A percentile compares a stretch with the other conserved stretches of the same genome.
Evolutionary conservation across 345 rosid genomes (phyloP).

Genomic region (Salix viminalis): DNA sequence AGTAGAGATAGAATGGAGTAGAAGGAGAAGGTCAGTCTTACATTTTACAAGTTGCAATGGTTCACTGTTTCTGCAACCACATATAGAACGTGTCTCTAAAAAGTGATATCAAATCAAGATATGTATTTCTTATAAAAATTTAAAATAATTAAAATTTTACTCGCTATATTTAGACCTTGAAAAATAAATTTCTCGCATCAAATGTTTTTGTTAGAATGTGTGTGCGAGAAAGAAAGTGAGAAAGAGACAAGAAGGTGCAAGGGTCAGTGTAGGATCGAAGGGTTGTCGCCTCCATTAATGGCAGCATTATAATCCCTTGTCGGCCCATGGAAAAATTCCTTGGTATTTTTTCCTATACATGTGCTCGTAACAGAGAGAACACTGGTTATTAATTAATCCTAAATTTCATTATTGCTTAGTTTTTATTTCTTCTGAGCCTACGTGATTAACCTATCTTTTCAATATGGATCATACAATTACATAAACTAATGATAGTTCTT

Average conservation of each 20-base stretch:
- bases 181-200: no score
- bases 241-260: conserved; percentile 49
- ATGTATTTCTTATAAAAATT: no score
- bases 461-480: conserved; percentile 15
- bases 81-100: background rate
- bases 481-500: conserved; percentile 15
- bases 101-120: no score
- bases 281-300: conserved; percentile 82
- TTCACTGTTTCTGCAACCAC: conserved; percentile 40
- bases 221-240: conserved; percentile 17
- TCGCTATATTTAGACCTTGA: no score
- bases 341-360: background rate
- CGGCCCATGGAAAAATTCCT: conserved; percentile 42
- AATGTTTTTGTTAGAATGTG: background rate
- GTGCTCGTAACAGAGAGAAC: background rate
- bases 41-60: conserved; percentile 37
- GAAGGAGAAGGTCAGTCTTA: conserved; percentile 10
- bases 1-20: background rate
- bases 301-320: conserved; percentile 67
- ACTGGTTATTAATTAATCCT: background rate
- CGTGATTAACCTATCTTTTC: conserved; percentile 14
- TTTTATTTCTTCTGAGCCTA: background rate
- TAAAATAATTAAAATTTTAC: no score
- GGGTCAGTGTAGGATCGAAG: conserved; percentile 69
- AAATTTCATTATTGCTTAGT: background rate